Percentiles rank a stretch among this genome's conserved stretches.
Evolutionary conservation across 768 basidiomycete species (phyloP).

Genomic region (Kwoniella botswanensis): DNA sequence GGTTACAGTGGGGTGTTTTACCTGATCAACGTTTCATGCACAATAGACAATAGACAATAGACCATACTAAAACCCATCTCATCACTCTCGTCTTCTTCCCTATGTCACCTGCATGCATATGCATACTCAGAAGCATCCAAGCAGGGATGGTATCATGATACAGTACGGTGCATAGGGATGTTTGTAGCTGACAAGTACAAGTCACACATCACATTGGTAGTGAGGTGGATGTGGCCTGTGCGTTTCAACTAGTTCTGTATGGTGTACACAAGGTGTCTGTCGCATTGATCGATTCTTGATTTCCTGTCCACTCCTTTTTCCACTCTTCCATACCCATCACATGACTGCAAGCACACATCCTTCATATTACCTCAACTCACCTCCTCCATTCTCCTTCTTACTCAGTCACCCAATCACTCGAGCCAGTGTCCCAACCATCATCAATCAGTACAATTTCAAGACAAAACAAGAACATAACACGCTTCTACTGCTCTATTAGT

Average conservation of each 20-base stretch:
- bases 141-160: background rate
- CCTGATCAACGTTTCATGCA: conserved; percentile 10
- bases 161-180: too few relatives aligned
- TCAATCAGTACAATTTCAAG: background rate
- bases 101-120: background rate
- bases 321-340: too few relatives aligned
- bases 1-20: background rate
- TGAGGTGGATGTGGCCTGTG: background rate
- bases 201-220: background rate
- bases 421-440: background rate
- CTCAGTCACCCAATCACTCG: background rate
- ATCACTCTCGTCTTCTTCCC: background rate
- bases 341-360: too few relatives aligned
- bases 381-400: background rate
- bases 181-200: too few relatives aligned
- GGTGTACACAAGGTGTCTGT: background rate
- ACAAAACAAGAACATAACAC: background rate
- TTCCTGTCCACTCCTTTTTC: background rate
- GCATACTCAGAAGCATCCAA: too few relatives aligned
- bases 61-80: background rate
- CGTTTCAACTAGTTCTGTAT: background rate
- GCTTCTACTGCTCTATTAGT: background rate
- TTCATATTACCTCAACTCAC: background rate
- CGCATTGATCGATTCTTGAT: background rate
- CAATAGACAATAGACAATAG: background rate